Percentiles rank a stretch among this genome's conserved stretches.
phyloP scores from a whole-genome alignment of 164 flowering plant genomes.

The Vitis cinerea region DNA sequence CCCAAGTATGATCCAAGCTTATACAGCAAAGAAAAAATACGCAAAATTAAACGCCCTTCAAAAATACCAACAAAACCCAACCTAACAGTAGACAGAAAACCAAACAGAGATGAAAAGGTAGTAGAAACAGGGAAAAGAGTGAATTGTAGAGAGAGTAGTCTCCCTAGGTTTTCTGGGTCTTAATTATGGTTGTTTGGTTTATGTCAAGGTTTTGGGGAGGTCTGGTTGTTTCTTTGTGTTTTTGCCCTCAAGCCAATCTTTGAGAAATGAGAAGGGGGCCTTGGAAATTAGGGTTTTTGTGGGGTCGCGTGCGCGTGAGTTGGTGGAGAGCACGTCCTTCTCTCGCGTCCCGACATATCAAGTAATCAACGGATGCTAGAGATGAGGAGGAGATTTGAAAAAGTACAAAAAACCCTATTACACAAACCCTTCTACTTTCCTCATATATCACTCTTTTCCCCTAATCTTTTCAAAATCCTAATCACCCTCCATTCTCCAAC shows the following conservation, averaged over 20 bases:
- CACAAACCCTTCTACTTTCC: background rate
- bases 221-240: background rate
- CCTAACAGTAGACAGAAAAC: background rate
- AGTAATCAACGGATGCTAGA: background rate
- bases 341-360: conserved; percentile 21
- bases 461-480: no score
- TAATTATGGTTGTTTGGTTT: conserved; percentile 5
- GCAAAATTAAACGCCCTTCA: no score
- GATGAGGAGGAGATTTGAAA: background rate
- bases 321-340: conserved; percentile 31
- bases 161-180: background rate
- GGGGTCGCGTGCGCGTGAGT: conserved; percentile 29
- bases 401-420: background rate
- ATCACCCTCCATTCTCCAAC: no score
- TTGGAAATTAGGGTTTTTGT: conserved; percentile 30
- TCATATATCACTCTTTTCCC: background rate
- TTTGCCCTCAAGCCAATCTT: background rate
- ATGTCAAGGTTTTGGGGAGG: conserved; percentile 9
- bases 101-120: background rate
- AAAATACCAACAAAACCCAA: no score
- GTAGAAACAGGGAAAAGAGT: background rate
- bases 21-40: no score
- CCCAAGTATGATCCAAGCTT: no score
- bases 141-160: background rate
- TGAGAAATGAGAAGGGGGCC: conserved; percentile 4